Percentiles rank a stretch among this genome's conserved stretches.
Evolutionary conservation across 2,329 filamentous ascomycete species (phyloP).

Genomic region (Calonectria multiphialidica): DNA sequence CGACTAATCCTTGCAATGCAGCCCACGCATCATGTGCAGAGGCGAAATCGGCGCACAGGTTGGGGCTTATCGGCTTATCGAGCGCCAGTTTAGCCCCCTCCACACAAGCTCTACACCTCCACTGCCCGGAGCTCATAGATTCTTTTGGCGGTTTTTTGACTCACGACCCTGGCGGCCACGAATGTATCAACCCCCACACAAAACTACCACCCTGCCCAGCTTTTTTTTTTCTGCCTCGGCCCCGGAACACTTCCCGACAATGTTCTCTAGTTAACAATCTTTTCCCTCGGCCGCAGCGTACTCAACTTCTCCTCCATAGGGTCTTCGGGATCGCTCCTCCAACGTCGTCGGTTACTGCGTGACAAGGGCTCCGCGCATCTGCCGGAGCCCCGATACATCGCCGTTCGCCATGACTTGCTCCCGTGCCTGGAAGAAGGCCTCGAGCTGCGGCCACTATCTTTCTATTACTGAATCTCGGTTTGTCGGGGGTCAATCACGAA

Average conservation of each 20-base stretch:
- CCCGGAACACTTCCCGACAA: slow-evolving; percentile 19
- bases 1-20: neutral
- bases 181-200: slow-evolving; percentile 15
- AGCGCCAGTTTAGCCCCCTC: slow-evolving; percentile 25
- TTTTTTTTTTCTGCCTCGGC: slow-evolving; percentile 1
- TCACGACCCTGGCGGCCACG: slow-evolving; percentile 26
- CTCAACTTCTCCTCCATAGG: slow-evolving; percentile 26
- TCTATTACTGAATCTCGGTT: slow-evolving; percentile 22
- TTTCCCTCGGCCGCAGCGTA: slow-evolving; percentile 35
- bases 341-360: slow-evolving; percentile 14
- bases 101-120: slow-evolving; percentile 19
- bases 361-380: slow-evolving; percentile 1
- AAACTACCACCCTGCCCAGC: neutral
- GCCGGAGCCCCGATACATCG: slow-evolving; percentile 24
- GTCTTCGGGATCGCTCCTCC: slow-evolving; percentile 26
- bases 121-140: slow-evolving; percentile 25
- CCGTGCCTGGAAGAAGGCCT: slow-evolving; percentile 54
- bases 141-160: slow-evolving; percentile 25
- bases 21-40: slow-evolving; percentile 1
- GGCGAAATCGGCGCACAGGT: slow-evolving; percentile 38
- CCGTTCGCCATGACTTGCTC: slow-evolving; percentile 54
- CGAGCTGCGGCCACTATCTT: slow-evolving; percentile 40
- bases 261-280: slow-evolving; percentile 39
- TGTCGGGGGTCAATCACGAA: neutral
- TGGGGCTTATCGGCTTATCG: slow-evolving; percentile 36